Percentiles rank a stretch among this genome's conserved stretches.
Evolutionary conservation across 2,329 filamentous ascomycete genomes (phyloP).

Genomic region (Raffaelea arxii): DNA sequence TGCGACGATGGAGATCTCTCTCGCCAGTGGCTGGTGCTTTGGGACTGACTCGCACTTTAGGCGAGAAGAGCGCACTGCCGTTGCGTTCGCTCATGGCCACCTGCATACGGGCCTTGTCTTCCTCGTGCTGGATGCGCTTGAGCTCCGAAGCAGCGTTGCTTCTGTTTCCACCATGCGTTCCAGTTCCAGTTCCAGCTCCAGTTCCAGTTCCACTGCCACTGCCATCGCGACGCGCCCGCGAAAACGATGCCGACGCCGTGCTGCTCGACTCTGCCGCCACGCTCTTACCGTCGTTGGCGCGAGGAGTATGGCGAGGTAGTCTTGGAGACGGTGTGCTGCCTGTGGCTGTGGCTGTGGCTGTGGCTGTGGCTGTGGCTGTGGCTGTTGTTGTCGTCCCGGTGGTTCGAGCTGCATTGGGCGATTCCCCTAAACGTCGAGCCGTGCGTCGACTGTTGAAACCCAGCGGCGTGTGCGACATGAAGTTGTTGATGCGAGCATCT

Average conservation of each 20-base stretch:
- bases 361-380: slow-evolving; percentile 19
- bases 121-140: slow-evolving; percentile 16
- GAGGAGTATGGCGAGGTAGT: slow-evolving; percentile 8
- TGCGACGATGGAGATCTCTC: slow-evolving; percentile 22
- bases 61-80: slow-evolving; percentile 23
- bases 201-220: too few relatives aligned
- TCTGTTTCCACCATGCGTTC: too few relatives aligned
- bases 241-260: too few relatives aligned
- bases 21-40: slow-evolving; percentile 27
- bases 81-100: slow-evolving; percentile 16
- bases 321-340: slow-evolving; percentile 9
- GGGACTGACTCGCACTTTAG: slow-evolving; percentile 21
- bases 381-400: neutral
- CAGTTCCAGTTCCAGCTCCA: too few relatives aligned
- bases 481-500: slow-evolving; percentile 13
- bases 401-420: too few relatives aligned
- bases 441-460: slow-evolving; percentile 13
- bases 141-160: too few relatives aligned
- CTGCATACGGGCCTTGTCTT: slow-evolving; percentile 16
- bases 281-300: slow-evolving; percentile 20
- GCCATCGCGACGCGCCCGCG: too few relatives aligned
- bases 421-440: slow-evolving; percentile 11
- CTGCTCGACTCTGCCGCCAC: too few relatives aligned
- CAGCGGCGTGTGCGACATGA: slow-evolving; percentile 15
- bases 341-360: slow-evolving; percentile 11